phyloP scores from a whole-genome alignment of 768 basidiomycete genomes.

The Cubamyces lactineus region DNA sequence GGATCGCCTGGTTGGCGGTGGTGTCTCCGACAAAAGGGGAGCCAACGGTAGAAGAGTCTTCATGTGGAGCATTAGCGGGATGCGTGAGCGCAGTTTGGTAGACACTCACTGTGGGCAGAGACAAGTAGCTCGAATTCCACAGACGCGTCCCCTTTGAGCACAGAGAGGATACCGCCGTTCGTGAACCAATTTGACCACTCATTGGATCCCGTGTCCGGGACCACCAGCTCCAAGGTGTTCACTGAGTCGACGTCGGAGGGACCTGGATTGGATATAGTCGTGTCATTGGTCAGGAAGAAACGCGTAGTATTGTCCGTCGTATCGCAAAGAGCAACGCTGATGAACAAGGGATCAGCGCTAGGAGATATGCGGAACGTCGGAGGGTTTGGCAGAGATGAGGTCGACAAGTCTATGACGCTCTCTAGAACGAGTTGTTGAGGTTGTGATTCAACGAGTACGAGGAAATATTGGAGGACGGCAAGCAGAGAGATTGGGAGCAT shows the following conservation, averaged over 20 bases:
- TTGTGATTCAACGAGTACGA: slow-evolving; percentile 24
- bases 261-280: slow-evolving; percentile 41
- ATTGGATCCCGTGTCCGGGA: slow-evolving; percentile 51
- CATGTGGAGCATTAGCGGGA: not conserved
- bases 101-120: slow-evolving; percentile 41
- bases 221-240: slow-evolving; percentile 50
- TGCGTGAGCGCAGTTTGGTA: not conserved
- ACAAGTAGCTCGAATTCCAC: slow-evolving; percentile 62
- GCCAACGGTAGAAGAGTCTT: not conserved
- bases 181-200: slow-evolving; percentile 51
- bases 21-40: slow-evolving; percentile 71
- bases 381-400: slow-evolving; percentile 23
- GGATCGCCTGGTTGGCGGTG: slow-evolving; percentile 68
- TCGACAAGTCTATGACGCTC: slow-evolving; percentile 19
- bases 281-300: slow-evolving; percentile 64
- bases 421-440: slow-evolving; percentile 25
- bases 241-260: slow-evolving; percentile 38
- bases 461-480: slow-evolving; percentile 25
- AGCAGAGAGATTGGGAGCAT: slow-evolving; percentile 27
- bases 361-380: slow-evolving; percentile 34
- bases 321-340: slow-evolving; percentile 41
- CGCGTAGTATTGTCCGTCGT: slow-evolving; percentile 40
- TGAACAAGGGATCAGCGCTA: slow-evolving; percentile 29
- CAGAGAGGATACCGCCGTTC: slow-evolving; percentile 55
- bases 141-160: slow-evolving; percentile 41